Evolutionary conservation across 1,284 basidiomycete genomes (phyloP), one percentile per base, ranked within the genome.

Genomic region (Boletellus sp.): DNA sequence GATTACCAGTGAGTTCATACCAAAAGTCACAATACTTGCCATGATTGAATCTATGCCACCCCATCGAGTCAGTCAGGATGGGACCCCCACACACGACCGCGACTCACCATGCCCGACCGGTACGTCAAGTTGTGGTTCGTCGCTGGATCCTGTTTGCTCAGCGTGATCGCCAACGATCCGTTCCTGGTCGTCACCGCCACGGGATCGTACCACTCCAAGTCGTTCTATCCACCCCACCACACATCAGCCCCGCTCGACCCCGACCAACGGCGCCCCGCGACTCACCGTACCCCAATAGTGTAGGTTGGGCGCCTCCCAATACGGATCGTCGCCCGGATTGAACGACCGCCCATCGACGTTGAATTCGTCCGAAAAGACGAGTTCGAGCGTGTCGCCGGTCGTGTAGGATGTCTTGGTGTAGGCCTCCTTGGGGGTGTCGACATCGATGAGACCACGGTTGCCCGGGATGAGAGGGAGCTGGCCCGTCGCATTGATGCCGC

Each of bases 331-430:
- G 0, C 75, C 75, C 3, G 74, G 69, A 50, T 74, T 77, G 64
- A 81, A 83, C 37, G 80, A 76, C 21, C 83, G 73, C 0, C 83
- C 83, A 8, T 80, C 78, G 35, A 71, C 65, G 52, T 86, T 78
- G 66, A 88, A 88, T 70, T 86, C 85, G 64, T 86, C 85, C 2
- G 81, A 85, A 64, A 83, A 87, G 2, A 85, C 83, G 36, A 88
- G 74, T 74, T 68, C 59, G 56, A 81, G 74, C 21, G 76, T 67
- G 12, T 73, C 63, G 5, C 73, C 68, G 7, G 81, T 78, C 22
- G 69, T 66, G 60, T 75, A 83, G 47, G 87, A 86, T 5, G 68
- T 64, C 49, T 83, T 85, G 1, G 81, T 83, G 60, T 81, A 81
- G 1, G 72, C 81, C 3, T 77, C 74, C 19, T 73, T 52, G 2